Evolutionary conservation across 2,329 filamentous ascomycete species (phyloP), one percentile per base, ranked within the genome.

Genomic region (Fusarium illudens): DNA sequence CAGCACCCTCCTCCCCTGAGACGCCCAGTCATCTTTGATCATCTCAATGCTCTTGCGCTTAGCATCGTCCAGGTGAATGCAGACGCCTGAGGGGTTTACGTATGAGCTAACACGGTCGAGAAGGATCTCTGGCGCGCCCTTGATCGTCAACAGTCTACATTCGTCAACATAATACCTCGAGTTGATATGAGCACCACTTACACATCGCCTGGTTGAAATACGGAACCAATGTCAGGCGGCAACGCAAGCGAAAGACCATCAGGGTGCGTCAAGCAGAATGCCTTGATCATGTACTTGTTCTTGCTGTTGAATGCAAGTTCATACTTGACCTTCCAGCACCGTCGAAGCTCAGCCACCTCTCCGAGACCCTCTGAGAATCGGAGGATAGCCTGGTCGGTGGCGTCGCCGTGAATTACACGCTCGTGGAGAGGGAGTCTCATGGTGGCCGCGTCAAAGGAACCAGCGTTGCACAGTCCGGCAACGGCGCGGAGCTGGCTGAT

Each of bases 241-340:
- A 68, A 32, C 4, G 58, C 53, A 32, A 72, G 77, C 72, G 68
- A 80, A 78, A 80, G 71, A 46, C 83, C 81, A 8, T 72, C 73
- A 0, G 76, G 74, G 29, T 79, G 74, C 3, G 77, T 78, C 36
- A 84, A 68, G 3, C 81, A 81, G 50, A 90, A 86, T 1, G 89
- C 84, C 32, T 87, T 84, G 57, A 94, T 86, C 88, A 93, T 94
- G 75, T 89, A 94, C 78, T 94, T 94, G 79, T 93, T 94, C 81
- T 92, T 92, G 79, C 90, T 92, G 80, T 94, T 94, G 77, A 94
- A 94, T 0, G 90, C 87, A 27, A 92, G 81, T 56, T 91, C 88
- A 70, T 89, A 93, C 2, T 86, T 84, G 54, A 86, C 89, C 53
- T 85, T 84, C 90, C 90, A 93, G 65, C 84, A 82, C 13, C 83